These are phyloP conservation scores for Alloteropsis semialata DNA, from an alignment of 176 grass and related monocot species.

Conservation along the genomic window DNA sequence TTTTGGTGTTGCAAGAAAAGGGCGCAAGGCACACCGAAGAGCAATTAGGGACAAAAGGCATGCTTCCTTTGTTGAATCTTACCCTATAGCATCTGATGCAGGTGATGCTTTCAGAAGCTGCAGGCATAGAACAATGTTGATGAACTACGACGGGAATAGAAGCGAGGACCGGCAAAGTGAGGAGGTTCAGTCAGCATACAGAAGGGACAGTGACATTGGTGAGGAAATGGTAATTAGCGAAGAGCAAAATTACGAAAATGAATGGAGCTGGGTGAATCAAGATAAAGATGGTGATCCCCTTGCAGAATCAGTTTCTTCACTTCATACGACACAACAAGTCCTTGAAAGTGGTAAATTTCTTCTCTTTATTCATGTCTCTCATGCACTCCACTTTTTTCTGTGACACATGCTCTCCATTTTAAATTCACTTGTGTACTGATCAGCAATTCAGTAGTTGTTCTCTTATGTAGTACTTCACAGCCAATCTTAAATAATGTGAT, in stretches of 20 bases:
- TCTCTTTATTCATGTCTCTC: not conserved
- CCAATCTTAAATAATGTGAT: slow-evolving; percentile 1
- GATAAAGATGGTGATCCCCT: slow-evolving; percentile 50
- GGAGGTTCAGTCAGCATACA: slow-evolving; percentile 56
- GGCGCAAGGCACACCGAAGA: not conserved
- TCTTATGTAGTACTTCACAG: not conserved
- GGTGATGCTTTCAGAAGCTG: slow-evolving; percentile 31
- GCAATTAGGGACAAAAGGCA: slow-evolving; percentile 1
- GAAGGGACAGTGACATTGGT: slow-evolving; percentile 28
- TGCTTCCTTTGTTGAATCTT: slow-evolving; percentile 40
- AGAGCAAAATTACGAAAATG: slow-evolving; percentile 48
- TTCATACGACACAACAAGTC: slow-evolving; percentile 61
- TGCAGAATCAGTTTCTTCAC: slow-evolving; percentile 61
- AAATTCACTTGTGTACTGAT: not conserved
- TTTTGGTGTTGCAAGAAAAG: slow-evolving; percentile 5
- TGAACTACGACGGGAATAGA: slow-evolving; percentile 31
- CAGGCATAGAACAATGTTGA: slow-evolving; percentile 34
- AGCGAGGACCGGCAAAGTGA: slow-evolving; percentile 48
- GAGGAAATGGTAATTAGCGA: slow-evolving; percentile 36
- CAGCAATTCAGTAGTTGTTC: not conserved
- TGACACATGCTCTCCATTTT: not conserved
- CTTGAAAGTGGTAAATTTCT: slow-evolving; percentile 53
- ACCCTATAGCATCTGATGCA: slow-evolving; percentile 39
- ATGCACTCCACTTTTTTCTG: not conserved
- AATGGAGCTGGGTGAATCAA: slow-evolving; percentile 44